phyloP scores from a whole-genome alignment of 495 filamentous ascomycete species.

The Aspergillus conjunctus region DNA sequence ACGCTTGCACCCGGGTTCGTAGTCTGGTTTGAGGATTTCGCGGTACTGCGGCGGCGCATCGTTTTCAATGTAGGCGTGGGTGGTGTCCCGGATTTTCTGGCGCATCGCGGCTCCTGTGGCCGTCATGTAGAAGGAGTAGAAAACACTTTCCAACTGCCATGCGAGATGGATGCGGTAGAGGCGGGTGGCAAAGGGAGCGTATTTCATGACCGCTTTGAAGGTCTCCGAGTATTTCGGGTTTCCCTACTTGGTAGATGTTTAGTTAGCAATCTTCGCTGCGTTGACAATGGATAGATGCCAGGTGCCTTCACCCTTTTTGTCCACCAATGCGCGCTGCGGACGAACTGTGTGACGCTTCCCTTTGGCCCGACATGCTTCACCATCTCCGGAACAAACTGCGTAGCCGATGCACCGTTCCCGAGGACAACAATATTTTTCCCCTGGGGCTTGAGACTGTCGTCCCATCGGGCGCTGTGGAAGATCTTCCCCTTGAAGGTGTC shows the following conservation, averaged over 20 bases:
- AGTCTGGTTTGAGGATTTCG: conserved; percentile 58
- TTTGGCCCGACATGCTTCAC: conserved; percentile 30
- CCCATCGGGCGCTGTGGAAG: conserved; percentile 20
- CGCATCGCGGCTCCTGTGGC: background rate
- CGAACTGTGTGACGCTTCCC: conserved; percentile 54
- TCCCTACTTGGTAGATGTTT: background rate
- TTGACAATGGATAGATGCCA: no score
- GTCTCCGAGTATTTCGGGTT: background rate
- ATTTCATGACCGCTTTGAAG: background rate
- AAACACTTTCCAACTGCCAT: background rate
- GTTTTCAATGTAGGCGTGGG: background rate
- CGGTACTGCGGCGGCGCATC: background rate
- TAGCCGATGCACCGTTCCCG: conserved; percentile 54
- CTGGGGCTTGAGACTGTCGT: conserved; percentile 38
- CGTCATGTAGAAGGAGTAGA: background rate
- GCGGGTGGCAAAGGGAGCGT: background rate
- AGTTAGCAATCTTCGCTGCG: no score
- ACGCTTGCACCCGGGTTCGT: conserved; percentile 58
- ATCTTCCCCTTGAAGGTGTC: background rate
- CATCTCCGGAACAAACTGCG: conserved; percentile 38
- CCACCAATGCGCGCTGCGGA: conserved; percentile 58
- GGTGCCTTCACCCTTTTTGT: conserved; percentile 19
- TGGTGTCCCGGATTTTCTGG: background rate
- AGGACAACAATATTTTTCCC: conserved; percentile 56
- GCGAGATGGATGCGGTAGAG: background rate